Percentiles rank a stretch among this genome's conserved stretches.
Conservation (phyloP, 441 rosid species). For the Sinapis alba region DNA sequence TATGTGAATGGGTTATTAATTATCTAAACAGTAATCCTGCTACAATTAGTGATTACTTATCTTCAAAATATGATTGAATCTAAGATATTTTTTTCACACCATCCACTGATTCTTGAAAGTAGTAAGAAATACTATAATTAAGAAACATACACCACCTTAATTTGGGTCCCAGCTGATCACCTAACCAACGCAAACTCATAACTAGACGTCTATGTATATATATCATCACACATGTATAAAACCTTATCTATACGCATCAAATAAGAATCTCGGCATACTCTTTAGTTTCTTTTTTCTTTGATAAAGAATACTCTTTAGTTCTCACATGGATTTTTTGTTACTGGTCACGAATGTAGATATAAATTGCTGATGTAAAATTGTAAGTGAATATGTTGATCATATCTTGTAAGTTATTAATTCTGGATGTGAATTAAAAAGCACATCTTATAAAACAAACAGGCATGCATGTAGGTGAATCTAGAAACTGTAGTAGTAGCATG, state of each 20-base stretch:
- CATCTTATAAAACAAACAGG: neutral
- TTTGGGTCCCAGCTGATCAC: constrained; percentile 32
- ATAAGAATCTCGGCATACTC: neutral
- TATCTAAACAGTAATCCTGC: constrained; percentile 30
- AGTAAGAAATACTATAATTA: constrained; percentile 15
- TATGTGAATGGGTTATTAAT: constrained; percentile 19
- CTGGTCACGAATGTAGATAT: neutral
- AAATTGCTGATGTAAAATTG: neutral
- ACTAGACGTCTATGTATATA: constrained; percentile 21
- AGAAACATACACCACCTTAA: constrained; percentile 21
- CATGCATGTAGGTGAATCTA: neutral
- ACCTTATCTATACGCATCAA: constrained; percentile 2
- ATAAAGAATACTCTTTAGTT: neutral
- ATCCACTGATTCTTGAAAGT: constrained; percentile 34
- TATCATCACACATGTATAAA: constrained; percentile 4
- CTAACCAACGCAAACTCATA: constrained; percentile 17
- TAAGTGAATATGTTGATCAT: neutral
- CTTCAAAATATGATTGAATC: constrained; percentile 20
- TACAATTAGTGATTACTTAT: constrained; percentile 16
- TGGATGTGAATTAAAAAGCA: neutral
- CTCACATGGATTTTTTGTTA: neutral
- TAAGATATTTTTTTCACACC: constrained; percentile 14
- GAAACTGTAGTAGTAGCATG: neutral
- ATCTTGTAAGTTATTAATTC: neutral
- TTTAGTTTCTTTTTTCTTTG: no score